phyloP scores from a whole-genome alignment of 1,284 basidiomycete species.

The Ustilago cynodontis region DNA sequence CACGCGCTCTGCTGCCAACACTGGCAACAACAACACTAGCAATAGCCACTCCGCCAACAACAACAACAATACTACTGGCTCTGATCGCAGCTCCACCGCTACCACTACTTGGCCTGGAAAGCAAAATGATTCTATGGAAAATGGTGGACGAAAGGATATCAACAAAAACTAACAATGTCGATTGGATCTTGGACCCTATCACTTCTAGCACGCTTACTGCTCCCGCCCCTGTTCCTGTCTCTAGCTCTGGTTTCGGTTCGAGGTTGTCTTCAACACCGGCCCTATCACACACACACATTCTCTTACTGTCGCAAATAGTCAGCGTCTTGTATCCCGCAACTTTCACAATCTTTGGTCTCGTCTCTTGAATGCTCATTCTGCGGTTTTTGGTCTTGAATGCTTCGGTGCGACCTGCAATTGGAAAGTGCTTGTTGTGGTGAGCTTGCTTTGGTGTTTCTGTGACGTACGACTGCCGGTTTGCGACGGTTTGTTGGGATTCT shows the following conservation, averaged over 20 bases:
- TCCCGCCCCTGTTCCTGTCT: not conserved
- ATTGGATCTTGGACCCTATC: conserved; percentile 28
- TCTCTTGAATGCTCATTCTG: too few relatives aligned
- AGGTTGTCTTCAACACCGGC: not conserved
- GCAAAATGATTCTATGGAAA: conserved; percentile 19
- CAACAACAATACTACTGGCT: not conserved
- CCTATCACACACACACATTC: not conserved
- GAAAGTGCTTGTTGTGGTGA: too few relatives aligned
- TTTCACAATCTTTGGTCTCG: not conserved
- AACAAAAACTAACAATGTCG: conserved; percentile 4
- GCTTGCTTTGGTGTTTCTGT: too few relatives aligned
- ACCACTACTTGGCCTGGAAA: conserved; percentile 15
- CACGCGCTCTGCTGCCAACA: conserved; percentile 17
- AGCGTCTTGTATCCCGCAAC: not conserved
- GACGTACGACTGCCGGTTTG: too few relatives aligned
- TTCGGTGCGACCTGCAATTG: too few relatives aligned
- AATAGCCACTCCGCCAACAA: not conserved
- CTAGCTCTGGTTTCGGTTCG: not conserved
- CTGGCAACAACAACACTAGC: not conserved
- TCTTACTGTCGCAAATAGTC: not conserved
- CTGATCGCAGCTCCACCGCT: not conserved
- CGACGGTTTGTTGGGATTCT: too few relatives aligned
- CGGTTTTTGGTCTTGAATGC: too few relatives aligned
- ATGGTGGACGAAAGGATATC: conserved; percentile 29
- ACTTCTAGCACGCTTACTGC: not conserved